A percentile compares a stretch with the other conserved stretches of the same genome.
These are phyloP conservation scores for Phoenix roebelenii DNA, from an alignment of 176 grass and related monocot genomes.

Conservation along the genomic window DNA sequence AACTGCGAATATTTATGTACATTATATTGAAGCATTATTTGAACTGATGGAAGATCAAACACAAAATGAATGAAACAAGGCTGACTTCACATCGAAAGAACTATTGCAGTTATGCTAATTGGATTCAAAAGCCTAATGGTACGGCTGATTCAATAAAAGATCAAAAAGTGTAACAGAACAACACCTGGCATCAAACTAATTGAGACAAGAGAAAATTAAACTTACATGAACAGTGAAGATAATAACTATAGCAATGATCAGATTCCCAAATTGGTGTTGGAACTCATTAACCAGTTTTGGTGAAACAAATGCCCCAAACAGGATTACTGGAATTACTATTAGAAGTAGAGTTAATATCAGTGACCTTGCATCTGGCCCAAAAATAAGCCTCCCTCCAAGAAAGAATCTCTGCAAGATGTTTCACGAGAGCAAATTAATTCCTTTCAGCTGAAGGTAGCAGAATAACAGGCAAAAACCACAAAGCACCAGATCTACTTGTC, in stretches of 20 bases:
- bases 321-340: constrained; percentile 45
- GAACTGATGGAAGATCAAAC: too few relatives aligned
- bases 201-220: constrained; percentile 2
- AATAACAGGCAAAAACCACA: constrained; percentile 2
- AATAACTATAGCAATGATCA: constrained; percentile 33
- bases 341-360: constrained; percentile 52
- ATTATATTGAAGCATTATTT: too few relatives aligned
- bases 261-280: constrained; percentile 35
- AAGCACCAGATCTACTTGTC: not conserved
- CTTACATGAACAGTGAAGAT: constrained; percentile 62
- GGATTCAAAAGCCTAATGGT: too few relatives aligned
- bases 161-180: too few relatives aligned
- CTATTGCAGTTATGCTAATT: too few relatives aligned
- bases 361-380: constrained; percentile 67
- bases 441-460: not conserved
- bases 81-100: too few relatives aligned
- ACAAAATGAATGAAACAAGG: too few relatives aligned
- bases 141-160: too few relatives aligned
- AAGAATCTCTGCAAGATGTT: constrained; percentile 50
- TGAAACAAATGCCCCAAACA: constrained; percentile 49
- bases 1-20: too few relatives aligned
- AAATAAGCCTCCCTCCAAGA: constrained; percentile 68
- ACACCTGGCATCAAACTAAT: too few relatives aligned
- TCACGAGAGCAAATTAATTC: not conserved
- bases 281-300: constrained; percentile 37